Evolutionary conservation across 495 filamentous ascomycete genomes (phyloP).

Genomic region (Tuber umbilicatum): DNA sequence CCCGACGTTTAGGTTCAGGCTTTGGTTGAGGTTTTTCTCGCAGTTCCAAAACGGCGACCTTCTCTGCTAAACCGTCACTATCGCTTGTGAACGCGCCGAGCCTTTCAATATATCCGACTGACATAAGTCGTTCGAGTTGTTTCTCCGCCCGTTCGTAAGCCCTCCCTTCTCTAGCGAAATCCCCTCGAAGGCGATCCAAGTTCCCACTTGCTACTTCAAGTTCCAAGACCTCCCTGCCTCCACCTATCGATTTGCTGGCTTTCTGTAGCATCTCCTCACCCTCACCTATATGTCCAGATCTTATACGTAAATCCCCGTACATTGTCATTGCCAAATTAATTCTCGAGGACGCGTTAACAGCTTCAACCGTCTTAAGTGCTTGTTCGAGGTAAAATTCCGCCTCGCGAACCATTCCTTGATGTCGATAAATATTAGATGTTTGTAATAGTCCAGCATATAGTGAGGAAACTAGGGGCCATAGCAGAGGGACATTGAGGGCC

Average conservation of each 20-base stretch:
- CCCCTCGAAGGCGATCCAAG: conserved; percentile 28
- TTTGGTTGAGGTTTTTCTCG: conserved; percentile 44
- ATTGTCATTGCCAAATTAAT: conserved; percentile 52
- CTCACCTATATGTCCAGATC: conserved; percentile 56
- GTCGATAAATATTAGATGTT: conserved; percentile 67
- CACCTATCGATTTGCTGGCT: conserved; percentile 46
- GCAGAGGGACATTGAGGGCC: conserved; percentile 55
- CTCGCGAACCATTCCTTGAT: conserved; percentile 80
- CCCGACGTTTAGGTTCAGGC: conserved; percentile 32
- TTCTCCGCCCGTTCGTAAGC: conserved; percentile 41
- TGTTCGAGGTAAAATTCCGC: conserved; percentile 85
- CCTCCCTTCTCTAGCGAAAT: conserved; percentile 39
- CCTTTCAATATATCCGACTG: conserved; percentile 26
- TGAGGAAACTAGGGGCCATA: conserved; percentile 71
- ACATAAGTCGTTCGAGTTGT: conserved; percentile 28
- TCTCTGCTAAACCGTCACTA: conserved; percentile 19
- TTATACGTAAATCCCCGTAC: conserved; percentile 59
- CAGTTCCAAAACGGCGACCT: conserved; percentile 37
- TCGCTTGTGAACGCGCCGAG: conserved; percentile 15
- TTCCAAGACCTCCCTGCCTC: conserved; percentile 48
- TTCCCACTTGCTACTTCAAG: conserved; percentile 46
- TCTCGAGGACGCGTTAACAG: conserved; percentile 57
- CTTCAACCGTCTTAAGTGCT: conserved; percentile 68
- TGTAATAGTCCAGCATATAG: conserved; percentile 63
- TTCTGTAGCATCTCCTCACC: conserved; percentile 55